Evolutionary conservation across 2,329 filamentous ascomycete species (phyloP), one percentile per base, ranked within the genome.

Genomic region (Talaromyces marneffei): DNA sequence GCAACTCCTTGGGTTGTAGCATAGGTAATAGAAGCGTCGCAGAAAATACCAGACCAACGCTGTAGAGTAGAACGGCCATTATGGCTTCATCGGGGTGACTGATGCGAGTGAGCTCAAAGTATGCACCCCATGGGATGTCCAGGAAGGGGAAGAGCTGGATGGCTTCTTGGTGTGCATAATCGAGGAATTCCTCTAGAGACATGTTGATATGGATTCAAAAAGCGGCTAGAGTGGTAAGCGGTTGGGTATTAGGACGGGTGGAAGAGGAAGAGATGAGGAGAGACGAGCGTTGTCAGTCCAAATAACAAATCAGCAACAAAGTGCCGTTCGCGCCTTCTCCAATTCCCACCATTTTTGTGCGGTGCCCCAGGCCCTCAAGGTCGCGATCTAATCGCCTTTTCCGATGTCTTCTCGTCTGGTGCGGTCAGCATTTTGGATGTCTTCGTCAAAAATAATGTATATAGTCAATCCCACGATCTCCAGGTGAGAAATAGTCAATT

Each of bases 101-200:
- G 31, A 62, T 6, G 4, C 39, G 60, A 2, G 50, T 48, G n/a
- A 62, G 27, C 31, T 62, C 56, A 4, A 59, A 27, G n/a, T 62
- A 62, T 2, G 60, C n/a, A 4, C 42, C 14, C 55, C 37, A 59
- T 2, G 48, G 52, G 39, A 55, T 40, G 25, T 55, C 52, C 6
- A 55, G 46, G 5, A 29, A 25, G 2, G 60, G 60, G 3, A 58
- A 50, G 1, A 42, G 20, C 3, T 5, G 23, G 10, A 53, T n/a
- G 35, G 25, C 25, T 16, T 59, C 31, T 10, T 53, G 46, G 14
- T 39, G 18, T 5, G 46, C 35, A 27, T 59, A 50, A 2, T 20
- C 10, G 46, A 40, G 12, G 35, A 59, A 59, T 4, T 39, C 35
- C 29, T 59, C 46, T 10, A 31, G 6, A 12, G 52, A 55, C 52